These are phyloP conservation scores for Metschnikowia borealis DNA, from an alignment of 805 yeast genomes.

Conservation along the genomic window DNA sequence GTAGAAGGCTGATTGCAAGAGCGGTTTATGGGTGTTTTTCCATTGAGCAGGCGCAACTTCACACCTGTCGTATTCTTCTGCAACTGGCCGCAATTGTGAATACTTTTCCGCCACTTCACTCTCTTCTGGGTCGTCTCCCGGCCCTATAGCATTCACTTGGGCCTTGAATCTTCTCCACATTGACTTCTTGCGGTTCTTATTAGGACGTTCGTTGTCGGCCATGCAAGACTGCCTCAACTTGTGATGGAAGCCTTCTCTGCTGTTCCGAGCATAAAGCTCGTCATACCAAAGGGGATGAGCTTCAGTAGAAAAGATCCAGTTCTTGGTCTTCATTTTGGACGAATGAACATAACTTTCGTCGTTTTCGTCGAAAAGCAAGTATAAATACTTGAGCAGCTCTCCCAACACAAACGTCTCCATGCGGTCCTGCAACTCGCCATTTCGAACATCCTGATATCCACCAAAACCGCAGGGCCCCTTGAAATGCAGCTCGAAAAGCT, in stretches of 20 bases:
- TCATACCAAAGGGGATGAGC: constrained; percentile 87
- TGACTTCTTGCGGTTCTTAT: constrained; percentile 4
- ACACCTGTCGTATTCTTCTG: constrained; percentile 22
- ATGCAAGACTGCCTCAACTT: not conserved
- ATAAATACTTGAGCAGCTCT: constrained; percentile 82
- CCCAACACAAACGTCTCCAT: constrained; percentile 91
- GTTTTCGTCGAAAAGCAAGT: constrained; percentile 68
- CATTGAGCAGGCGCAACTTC: constrained; percentile 27
- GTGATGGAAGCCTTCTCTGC: constrained; percentile 7
- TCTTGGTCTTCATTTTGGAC: constrained; percentile 38
- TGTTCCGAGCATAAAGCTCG: constrained; percentile 18
- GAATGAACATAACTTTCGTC: constrained; percentile 43
- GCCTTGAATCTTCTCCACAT: constrained; percentile 1
- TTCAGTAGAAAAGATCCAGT: constrained; percentile 76
- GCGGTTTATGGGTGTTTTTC: constrained; percentile 12
- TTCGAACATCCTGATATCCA: constrained; percentile 65
- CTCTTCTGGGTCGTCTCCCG: not conserved
- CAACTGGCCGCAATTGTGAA: constrained; percentile 6
- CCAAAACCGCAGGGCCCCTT: constrained; percentile 74
- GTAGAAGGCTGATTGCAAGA: constrained; percentile 36
- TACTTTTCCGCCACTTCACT: not conserved
- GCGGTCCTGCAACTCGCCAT: constrained; percentile 63
- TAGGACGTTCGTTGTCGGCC: not conserved
- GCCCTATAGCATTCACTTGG: not conserved
- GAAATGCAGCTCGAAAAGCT: constrained; percentile 50